Evolutionary conservation across 352 stramenopile genomes (phyloP), one percentile per base, ranked within the genome.

Genomic region (Pythium periplocum): DNA sequence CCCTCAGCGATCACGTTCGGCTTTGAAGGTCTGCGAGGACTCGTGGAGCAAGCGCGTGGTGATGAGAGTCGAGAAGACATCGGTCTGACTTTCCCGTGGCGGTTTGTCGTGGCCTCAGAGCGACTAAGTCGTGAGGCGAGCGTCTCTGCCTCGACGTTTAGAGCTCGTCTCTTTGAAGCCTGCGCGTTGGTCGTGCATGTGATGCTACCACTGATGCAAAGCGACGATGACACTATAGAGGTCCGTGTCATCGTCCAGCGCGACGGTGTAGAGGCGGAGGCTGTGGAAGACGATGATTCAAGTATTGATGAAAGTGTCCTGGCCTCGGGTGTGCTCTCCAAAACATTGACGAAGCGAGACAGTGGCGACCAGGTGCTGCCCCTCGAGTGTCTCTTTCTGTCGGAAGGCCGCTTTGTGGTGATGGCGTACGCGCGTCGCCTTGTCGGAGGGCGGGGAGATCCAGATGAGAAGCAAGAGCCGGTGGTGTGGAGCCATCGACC

Each of bases 351-450:
- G n/a, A 26, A 26, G 17, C 17, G 17, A 26, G 17, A 26, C 17
- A 26, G 17, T 26, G 17, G 17, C 17, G 17, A 26, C 17, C 17
- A 26, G 17, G 17, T 26, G 38, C 38, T 42, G 51, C 17, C 35
- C 8, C 48, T 91, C 32, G 69, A 78, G 45, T 72, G 70, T 54
- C 57, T 87, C 37, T 89, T 91, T 61, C 56, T 91, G 38, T 82
- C 80, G 1, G 68, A 84, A 47, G 80, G 80, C 8, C 55, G 57
- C 17, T 91, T 84, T 54, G 45, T 66, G 17, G 65, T 86, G 11
- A 53, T 61, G 10, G 67, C 64, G 62, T 40, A 74, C 60, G 0
- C 44, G 45, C 17, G 17, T 26, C 17, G 17, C 17, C 17, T 26
- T 26, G 17, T 26, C 17, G 17, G 17, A 26, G 17, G 17, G 17